Conservation (phyloP, 1,284 basidiomycete genomes). For the Singerocomus inundabilis region DNA sequence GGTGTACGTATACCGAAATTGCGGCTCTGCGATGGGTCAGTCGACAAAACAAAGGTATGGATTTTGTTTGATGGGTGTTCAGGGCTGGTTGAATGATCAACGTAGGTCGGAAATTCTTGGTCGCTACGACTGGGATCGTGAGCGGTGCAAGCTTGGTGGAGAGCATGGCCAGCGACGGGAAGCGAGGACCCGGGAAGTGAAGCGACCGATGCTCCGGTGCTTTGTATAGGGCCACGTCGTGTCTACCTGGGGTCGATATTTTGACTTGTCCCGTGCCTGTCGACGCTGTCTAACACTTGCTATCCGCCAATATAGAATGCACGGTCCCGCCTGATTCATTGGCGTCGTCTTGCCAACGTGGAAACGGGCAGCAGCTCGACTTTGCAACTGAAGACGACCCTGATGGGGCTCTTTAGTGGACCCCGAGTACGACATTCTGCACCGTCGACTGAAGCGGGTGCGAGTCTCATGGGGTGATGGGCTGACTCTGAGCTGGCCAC, state of each 20-base stretch:
- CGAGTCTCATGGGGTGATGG: constrained; percentile 4
- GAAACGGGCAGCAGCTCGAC: constrained; percentile 4
- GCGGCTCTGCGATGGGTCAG: constrained; percentile 91
- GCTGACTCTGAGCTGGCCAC: constrained; percentile 2
- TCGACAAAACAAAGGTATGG: constrained; percentile 72
- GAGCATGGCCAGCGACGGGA: constrained; percentile 53
- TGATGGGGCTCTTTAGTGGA: constrained; percentile 9
- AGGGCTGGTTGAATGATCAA: constrained; percentile 1
- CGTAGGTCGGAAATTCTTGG: constrained; percentile 77
- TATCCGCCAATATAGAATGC: neutral
- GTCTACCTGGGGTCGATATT: constrained; percentile 13
- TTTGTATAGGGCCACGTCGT: constrained; percentile 3
- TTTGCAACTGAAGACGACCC: neutral
- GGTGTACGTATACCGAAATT: constrained; percentile 97
- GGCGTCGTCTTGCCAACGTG: neutral
- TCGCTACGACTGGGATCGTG: constrained; percentile 87
- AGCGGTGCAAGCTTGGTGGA: constrained; percentile 75
- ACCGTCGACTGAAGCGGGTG: neutral
- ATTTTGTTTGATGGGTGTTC: constrained; percentile 5
- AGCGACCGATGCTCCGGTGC: constrained; percentile 8
- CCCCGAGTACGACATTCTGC: constrained; percentile 36
- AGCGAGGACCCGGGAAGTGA: constrained; percentile 21
- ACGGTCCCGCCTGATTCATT: neutral
- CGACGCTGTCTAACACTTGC: constrained; percentile 9
- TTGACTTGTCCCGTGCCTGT: constrained; percentile 10